These are phyloP conservation scores for Nicotiana undulata DNA, from an alignment of 257 asterid species.

Conservation along the genomic window DNA sequence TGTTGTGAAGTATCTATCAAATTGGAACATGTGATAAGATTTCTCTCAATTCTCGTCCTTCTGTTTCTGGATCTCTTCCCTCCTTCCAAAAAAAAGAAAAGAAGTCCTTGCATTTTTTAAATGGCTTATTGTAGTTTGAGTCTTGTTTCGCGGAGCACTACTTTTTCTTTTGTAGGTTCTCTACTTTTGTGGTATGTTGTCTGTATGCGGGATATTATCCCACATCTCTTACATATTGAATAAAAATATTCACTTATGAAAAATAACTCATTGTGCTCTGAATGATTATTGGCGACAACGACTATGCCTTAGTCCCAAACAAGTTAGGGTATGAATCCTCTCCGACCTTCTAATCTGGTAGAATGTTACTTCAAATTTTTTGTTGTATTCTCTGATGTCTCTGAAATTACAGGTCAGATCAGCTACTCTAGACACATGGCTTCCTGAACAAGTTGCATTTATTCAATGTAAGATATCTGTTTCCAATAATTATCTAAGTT, in stretches of 20 bases:
- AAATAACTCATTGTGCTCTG: neutral
- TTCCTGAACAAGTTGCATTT: constrained; percentile 97
- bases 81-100: too few relatives aligned
- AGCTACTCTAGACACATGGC: constrained; percentile 99
- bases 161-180: too few relatives aligned
- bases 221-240: neutral
- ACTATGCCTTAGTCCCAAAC: too few relatives aligned
- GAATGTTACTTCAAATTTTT: neutral
- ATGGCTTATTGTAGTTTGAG: neutral
- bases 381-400: constrained; percentile 13
- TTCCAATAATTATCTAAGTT: neutral
- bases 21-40: neutral
- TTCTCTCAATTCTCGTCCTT: neutral
- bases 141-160: too few relatives aligned
- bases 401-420: constrained; percentile 69
- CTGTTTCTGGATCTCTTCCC: neutral
- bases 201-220: neutral
- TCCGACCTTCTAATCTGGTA: too few relatives aligned
- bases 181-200: too few relatives aligned
- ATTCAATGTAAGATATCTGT: constrained; percentile 68
- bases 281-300: neutral
- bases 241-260: neutral
- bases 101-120: neutral
- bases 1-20: neutral
- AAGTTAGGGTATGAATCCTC: too few relatives aligned